These are phyloP conservation scores for Nepenthes gracilis DNA, from an alignment of 148 eudicot species.

Conservation along the genomic window DNA sequence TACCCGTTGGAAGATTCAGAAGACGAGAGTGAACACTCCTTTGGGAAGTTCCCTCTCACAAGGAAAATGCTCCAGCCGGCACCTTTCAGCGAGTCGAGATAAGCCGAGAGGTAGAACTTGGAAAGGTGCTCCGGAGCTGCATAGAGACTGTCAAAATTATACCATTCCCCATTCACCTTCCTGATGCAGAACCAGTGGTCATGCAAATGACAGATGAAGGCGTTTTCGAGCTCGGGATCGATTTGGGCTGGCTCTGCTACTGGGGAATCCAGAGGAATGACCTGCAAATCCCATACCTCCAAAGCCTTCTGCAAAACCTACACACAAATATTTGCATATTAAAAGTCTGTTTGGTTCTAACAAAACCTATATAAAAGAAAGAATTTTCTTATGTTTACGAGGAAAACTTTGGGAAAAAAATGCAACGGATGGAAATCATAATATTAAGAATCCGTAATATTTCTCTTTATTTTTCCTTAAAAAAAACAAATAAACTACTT, in stretches of 20 bases:
- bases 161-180: constrained; percentile 97
- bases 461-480: no score
- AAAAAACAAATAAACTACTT: no score
- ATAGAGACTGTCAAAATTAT: constrained; percentile 86
- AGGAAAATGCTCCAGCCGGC: constrained; percentile 94
- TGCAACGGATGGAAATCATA: no score
- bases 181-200: constrained; percentile 97
- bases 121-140: constrained; percentile 96
- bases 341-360: background rate
- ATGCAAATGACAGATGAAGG: constrained; percentile 82
- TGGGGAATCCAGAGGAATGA: constrained; percentile 76
- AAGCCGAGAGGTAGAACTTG: constrained; percentile 88
- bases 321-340: background rate
- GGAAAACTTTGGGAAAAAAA: no score
- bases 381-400: no score
- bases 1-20: constrained; percentile 67
- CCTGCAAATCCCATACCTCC: constrained; percentile 95
- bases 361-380: no score
- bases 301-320: constrained; percentile 92
- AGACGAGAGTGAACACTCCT: constrained; percentile 68
- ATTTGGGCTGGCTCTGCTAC: constrained; percentile 86
- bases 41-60: constrained; percentile 84
- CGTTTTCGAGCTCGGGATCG: constrained; percentile 81
- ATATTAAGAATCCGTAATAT: no score
- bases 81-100: constrained; percentile 65